Conservation (phyloP, 192 early-diverging fungal species). For the Coemansia sp. region DNA sequence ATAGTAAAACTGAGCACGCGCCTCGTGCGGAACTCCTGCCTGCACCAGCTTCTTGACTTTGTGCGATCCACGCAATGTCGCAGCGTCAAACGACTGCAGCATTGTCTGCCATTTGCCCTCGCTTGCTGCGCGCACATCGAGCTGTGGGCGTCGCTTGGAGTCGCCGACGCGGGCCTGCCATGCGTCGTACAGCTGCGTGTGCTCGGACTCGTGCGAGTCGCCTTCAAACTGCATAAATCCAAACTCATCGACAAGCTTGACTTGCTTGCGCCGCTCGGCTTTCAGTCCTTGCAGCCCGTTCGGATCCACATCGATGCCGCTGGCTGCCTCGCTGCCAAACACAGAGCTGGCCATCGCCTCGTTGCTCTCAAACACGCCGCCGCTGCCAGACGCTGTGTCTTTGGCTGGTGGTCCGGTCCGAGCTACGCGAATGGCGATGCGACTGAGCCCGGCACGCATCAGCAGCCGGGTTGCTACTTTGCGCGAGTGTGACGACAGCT, state of each 20-base stretch:
- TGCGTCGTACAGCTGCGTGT: slow-evolving; percentile 30
- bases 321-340: slow-evolving; percentile 22
- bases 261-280: slow-evolving; percentile 47
- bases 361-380: slow-evolving; percentile 13
- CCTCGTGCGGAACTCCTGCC: slow-evolving; percentile 29
- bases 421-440: slow-evolving; percentile 50
- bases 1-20: slow-evolving; percentile 47
- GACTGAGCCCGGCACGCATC: slow-evolving; percentile 51
- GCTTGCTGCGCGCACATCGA: slow-evolving; percentile 18
- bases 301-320: slow-evolving; percentile 34
- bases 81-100: slow-evolving; percentile 36
- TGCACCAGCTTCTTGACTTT: slow-evolving; percentile 55
- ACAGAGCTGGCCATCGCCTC: slow-evolving; percentile 24
- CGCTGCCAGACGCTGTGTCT: background rate
- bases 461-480: slow-evolving; percentile 48
- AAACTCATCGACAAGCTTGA: slow-evolving; percentile 37
- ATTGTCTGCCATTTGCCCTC: slow-evolving; percentile 40
- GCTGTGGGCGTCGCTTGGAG: slow-evolving; percentile 3
- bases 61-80: slow-evolving; percentile 42
- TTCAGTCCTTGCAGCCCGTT: slow-evolving; percentile 40
- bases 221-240: slow-evolving; percentile 51
- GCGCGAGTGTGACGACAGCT: slow-evolving; percentile 32
- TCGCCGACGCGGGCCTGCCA: slow-evolving; percentile 20
- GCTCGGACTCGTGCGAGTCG: slow-evolving; percentile 22
- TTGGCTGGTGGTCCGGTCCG: slow-evolving; percentile 3